phyloP scores from a whole-genome alignment of 1,139 yeast species.

The Saccharomycopsis hybrid region DNA sequence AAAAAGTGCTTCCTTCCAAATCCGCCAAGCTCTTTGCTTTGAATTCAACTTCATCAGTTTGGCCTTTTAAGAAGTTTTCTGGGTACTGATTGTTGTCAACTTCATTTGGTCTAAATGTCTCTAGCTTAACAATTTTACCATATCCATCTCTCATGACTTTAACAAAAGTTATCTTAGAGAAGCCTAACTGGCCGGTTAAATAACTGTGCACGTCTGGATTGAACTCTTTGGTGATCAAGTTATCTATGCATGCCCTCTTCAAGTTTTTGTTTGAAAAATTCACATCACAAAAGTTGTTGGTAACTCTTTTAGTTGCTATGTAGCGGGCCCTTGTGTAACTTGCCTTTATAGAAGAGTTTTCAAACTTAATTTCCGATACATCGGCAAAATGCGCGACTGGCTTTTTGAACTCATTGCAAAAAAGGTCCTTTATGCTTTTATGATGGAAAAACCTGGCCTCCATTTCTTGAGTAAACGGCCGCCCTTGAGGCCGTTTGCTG shows the following conservation, averaged over 20 bases:
- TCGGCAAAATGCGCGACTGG: no score
- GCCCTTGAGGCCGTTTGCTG: constrained; percentile 31
- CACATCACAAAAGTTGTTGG: no score
- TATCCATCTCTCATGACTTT: constrained; percentile 34
- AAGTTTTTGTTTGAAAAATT: neutral
- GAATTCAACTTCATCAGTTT: no score
- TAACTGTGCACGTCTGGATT: constrained; percentile 22
- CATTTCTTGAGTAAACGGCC: constrained; percentile 34
- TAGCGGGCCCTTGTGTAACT: no score
- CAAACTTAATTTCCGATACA: neutral
- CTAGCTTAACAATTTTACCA: constrained; percentile 34
- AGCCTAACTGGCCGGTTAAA: constrained; percentile 25
- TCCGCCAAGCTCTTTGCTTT: constrained; percentile 12
- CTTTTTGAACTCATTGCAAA: no score
- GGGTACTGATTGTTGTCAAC: constrained; percentile 16
- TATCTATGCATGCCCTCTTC: no score
- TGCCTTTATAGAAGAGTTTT: neutral
- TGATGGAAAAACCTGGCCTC: constrained; percentile 31
- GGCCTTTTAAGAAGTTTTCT: constrained; percentile 20
- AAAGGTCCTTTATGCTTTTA: constrained; percentile 24
- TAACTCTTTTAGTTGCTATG: neutral
- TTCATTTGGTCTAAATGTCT: constrained; percentile 27
- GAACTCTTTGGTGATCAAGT: neutral
- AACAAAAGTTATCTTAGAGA: constrained; percentile 29
- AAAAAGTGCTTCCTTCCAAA: neutral